Evolutionary conservation across 805 yeast species (phyloP), one percentile per base, ranked within the genome.

Genomic region (Metschnikowia gelsemii): DNA sequence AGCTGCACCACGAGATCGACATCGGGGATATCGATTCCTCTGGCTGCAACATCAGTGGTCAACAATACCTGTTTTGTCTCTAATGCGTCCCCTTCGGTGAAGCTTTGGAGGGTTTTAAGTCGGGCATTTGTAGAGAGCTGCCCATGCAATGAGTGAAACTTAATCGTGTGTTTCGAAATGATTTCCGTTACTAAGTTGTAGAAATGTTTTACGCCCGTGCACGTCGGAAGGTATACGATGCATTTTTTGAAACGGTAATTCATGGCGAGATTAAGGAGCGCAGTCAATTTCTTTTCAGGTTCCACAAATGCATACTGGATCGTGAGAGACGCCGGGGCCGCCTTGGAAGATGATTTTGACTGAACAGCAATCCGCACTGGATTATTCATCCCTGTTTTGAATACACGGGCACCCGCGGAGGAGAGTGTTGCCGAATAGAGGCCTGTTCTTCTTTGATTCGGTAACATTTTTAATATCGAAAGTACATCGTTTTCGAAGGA

Each of bases 1-100:
- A 91, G 53, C 59, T 93, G 99, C n/a, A 93, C 67, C 3, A 91
- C 98, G 19, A 90, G 64, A 56, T 93, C 98, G 8, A 93, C 97
- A 40, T 90, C 93, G 0, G 96, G 95, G 21, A 93, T 83, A 67
- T 93, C 99, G 17, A 93, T 78, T 31, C 99, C 99, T 58, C 99
- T 75, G 0, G 98, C 96, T 0, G 99, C 97, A n/a, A 93, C 96
- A 70, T 93, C 99, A 0, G 99, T 93, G 2, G 99, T 89, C 63
- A 93, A 68, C 18, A 93, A 63, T 0, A 91, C 78, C 8, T 82
- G 70, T 49, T 79, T 82, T 2, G 64, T 62, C 6, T 58, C 55
- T 28, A 38, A 34, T 1, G 59, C 46, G 33, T 68, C 74, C 4
- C 75, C 70, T 1, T 73, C 72, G 0, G 80, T 59, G 57, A 91